Evolutionary conservation across 257 asterid species (phyloP).

Genomic region (Jasminum sambac): DNA sequence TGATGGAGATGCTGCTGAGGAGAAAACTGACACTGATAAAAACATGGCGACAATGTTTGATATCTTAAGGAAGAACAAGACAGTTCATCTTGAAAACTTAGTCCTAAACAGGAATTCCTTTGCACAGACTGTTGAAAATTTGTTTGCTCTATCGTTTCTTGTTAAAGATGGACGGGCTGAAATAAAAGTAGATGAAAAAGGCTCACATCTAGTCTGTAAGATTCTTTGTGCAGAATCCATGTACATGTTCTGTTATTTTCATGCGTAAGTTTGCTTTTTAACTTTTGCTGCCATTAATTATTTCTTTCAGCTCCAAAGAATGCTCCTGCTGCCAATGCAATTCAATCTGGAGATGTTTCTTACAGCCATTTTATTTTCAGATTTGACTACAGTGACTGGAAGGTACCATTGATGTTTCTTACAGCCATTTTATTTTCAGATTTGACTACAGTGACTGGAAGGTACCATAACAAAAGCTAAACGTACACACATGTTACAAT

Average conservation of each 20-base stretch:
- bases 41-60: slow-evolving; percentile 92
- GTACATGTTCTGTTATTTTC: background rate
- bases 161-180: slow-evolving; percentile 90
- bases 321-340: slow-evolving; percentile 79
- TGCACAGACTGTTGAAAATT: slow-evolving; percentile 92
- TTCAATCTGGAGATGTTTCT: slow-evolving; percentile 67
- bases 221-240: slow-evolving; percentile 14
- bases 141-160: slow-evolving; percentile 89
- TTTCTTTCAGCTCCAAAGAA: slow-evolving; percentile 75
- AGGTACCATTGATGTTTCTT: slow-evolving; percentile 81
- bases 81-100: slow-evolving; percentile 67
- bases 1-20: slow-evolving; percentile 43
- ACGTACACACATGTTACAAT: background rate
- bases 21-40: slow-evolving; percentile 83
- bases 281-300: slow-evolving; percentile 4
- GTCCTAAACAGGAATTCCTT: slow-evolving; percentile 68
- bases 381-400: slow-evolving; percentile 85
- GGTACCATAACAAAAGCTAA: no score
- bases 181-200: slow-evolving; percentile 54
- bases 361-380: slow-evolving; percentile 78
- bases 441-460: slow-evolving; percentile 58
- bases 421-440: slow-evolving; percentile 77
- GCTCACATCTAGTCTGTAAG: slow-evolving; percentile 79
- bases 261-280: slow-evolving; percentile 11
- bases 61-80: slow-evolving; percentile 61